Conservation (phyloP, 257 asterid species). For the Ophiorrhiza pumila region DNA sequence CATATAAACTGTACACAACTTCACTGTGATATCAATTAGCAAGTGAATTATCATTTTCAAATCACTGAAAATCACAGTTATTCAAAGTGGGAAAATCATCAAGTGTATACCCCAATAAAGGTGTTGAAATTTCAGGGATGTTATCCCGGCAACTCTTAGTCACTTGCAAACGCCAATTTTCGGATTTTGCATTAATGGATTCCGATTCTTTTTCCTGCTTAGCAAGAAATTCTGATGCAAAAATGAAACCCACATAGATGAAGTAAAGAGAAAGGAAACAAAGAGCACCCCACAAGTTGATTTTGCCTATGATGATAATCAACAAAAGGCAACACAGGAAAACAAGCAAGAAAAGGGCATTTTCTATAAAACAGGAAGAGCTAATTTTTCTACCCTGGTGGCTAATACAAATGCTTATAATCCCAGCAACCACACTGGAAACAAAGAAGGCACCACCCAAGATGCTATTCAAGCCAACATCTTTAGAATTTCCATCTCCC, state of each 20-base stretch:
- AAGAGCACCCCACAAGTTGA: slow-evolving; percentile 29
- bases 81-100: slow-evolving; percentile 1
- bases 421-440: slow-evolving; percentile 17
- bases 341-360: slow-evolving; percentile 16
- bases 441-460: slow-evolving; percentile 25
- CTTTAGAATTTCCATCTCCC: slow-evolving; percentile 20
- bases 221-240: slow-evolving; percentile 4
- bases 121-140: slow-evolving; percentile 4
- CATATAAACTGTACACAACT: no score
- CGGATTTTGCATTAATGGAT: background rate
- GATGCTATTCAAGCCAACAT: slow-evolving; percentile 25
- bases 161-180: background rate
- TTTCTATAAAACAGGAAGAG: slow-evolving; percentile 7
- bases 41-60: background rate
- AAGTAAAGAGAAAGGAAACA: slow-evolving; percentile 24
- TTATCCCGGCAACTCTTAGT: background rate
- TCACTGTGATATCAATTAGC: no score
- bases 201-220: background rate
- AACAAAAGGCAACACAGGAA: slow-evolving; percentile 17
- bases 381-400: background rate
- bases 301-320: slow-evolving; percentile 22
- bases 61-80: background rate
- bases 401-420: slow-evolving; percentile 17
- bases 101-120: slow-evolving; percentile 9
- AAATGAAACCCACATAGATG: slow-evolving; percentile 12